A percentile compares a stretch with the other conserved stretches of the same genome.
Conservation (phyloP, 2,329 filamentous ascomycete genomes). For the Penicillium hordei region DNA sequence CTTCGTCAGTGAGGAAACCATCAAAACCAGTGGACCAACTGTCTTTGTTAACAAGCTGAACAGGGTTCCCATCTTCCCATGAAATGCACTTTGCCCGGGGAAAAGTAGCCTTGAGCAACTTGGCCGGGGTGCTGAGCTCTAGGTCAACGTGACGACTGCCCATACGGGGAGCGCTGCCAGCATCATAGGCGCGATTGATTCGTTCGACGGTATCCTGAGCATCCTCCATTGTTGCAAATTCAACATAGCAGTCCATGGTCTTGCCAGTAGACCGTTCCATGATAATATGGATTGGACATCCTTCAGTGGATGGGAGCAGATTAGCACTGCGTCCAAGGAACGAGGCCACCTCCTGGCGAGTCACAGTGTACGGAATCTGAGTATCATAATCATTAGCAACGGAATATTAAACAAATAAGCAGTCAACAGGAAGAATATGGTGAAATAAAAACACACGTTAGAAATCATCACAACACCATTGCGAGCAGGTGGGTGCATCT, state of each 20-base stretch:
- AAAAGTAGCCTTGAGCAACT: conserved; percentile 53
- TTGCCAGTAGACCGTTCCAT: conserved; percentile 60
- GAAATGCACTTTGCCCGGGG: conserved; percentile 52
- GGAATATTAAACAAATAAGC: neutral
- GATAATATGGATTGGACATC: conserved; percentile 55
- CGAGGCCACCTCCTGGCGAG: conserved; percentile 50
- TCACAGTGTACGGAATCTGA: conserved; percentile 53
- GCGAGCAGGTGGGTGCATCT: neutral
- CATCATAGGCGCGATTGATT: conserved; percentile 37
- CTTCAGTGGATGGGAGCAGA: conserved; percentile 38
- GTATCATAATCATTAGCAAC: neutral
- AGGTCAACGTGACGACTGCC: conserved; percentile 51
- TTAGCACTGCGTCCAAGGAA: conserved; percentile 48
- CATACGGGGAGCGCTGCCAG: conserved; percentile 44
- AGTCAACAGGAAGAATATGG: neutral
- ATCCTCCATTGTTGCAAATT: conserved; percentile 42
- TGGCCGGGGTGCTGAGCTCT: conserved; percentile 48
- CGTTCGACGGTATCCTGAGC: conserved; percentile 42
- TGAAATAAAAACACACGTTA: neutral
- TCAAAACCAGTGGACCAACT: conserved; percentile 51
- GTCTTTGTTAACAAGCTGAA: conserved; percentile 37
- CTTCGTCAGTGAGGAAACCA: conserved; percentile 53
- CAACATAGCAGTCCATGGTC: conserved; percentile 56
- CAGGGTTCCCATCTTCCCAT: conserved; percentile 44
- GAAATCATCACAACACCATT: conserved; percentile 3